Conservation (phyloP, 2,329 filamentous ascomycete genomes). For the Neofusicoccum laricinum region DNA sequence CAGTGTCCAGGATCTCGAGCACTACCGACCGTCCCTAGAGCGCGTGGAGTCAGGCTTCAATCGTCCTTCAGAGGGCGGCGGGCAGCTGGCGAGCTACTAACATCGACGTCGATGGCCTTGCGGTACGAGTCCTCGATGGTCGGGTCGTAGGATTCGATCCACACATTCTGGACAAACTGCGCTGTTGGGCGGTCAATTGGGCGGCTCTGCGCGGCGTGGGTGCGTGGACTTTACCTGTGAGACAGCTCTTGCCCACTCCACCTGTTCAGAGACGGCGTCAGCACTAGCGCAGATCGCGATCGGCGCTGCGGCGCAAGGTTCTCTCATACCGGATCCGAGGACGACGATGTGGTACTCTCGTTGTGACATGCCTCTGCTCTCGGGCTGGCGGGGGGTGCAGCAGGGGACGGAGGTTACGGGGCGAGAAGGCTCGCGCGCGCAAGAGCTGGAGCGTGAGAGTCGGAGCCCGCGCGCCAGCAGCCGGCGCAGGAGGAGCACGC, state of each 20-base stretch:
- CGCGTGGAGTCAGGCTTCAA: slow-evolving; percentile 17
- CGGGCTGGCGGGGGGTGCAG: not conserved
- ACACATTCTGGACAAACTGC: slow-evolving; percentile 91
- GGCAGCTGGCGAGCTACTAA: slow-evolving; percentile 48
- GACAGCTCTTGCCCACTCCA: slow-evolving; percentile 88
- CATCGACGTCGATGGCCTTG: slow-evolving; percentile 71
- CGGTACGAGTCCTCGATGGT: slow-evolving; percentile 62
- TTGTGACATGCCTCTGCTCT: slow-evolving; percentile 34
- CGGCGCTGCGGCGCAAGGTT: slow-evolving; percentile 16
- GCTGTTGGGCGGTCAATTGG: slow-evolving; percentile 43
- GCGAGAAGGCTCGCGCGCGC: not conserved
- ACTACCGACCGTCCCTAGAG: slow-evolving; percentile 78
- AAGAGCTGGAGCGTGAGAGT: not conserved
- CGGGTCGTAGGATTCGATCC: slow-evolving; percentile 74
- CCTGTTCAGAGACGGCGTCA: slow-evolving; percentile 47
- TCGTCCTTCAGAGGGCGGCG: not conserved
- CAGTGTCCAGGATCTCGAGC: slow-evolving; percentile 87
- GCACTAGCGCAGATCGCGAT: slow-evolving; percentile 19
- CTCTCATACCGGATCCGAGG: slow-evolving; percentile 37
- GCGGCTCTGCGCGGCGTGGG: slow-evolving; percentile 10
- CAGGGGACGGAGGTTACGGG: slow-evolving; percentile 5
- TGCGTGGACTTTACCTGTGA: slow-evolving; percentile 65
- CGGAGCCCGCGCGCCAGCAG: slow-evolving; percentile 8
- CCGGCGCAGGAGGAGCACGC: slow-evolving; percentile 11
- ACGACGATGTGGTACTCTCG: slow-evolving; percentile 44